These are phyloP conservation scores for Pleodorina starrii DNA, from an alignment of 139 green algal species.

Conservation along the genomic window DNA sequence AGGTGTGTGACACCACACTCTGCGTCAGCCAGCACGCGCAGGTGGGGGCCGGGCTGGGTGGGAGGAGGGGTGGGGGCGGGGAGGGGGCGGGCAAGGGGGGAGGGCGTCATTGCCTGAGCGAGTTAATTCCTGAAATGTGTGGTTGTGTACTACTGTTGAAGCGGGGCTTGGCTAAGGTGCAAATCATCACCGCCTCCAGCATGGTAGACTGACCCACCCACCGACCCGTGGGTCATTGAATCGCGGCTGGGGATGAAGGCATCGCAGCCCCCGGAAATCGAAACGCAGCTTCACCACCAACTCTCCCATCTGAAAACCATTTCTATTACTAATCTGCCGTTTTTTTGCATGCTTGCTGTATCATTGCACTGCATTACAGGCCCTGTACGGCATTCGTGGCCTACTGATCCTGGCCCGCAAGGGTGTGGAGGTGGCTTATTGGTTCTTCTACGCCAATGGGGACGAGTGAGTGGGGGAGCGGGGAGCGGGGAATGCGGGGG, in stretches of 20 bases:
- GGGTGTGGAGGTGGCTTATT: conserved; percentile 28
- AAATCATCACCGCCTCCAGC: no score
- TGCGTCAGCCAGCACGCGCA: conserved; percentile 55
- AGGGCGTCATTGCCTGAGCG: no score
- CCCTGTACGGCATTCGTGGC: conserved; percentile 42
- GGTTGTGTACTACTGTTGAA: no score
- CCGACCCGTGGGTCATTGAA: no score
- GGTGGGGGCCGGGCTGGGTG: not conserved
- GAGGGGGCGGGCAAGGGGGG: no score
- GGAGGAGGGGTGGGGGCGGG: not conserved
- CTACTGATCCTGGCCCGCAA: conserved; percentile 53
- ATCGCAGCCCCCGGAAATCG: no score
- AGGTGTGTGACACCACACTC: conserved; percentile 26
- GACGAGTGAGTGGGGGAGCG: not conserved
- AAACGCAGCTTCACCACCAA: no score
- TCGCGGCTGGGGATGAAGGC: no score
- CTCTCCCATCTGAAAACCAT: not conserved
- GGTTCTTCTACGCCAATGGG: conserved; percentile 59
- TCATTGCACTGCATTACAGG: not conserved
- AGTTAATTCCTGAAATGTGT: no score
- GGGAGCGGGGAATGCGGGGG: no score
- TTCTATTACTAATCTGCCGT: not conserved
- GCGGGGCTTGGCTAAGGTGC: no score
- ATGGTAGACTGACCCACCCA: no score
- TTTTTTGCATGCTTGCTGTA: not conserved